These are phyloP conservation scores for Psilocybe sp. DNA, from an alignment of 768 basidiomycete genomes.

Conservation along the genomic window DNA sequence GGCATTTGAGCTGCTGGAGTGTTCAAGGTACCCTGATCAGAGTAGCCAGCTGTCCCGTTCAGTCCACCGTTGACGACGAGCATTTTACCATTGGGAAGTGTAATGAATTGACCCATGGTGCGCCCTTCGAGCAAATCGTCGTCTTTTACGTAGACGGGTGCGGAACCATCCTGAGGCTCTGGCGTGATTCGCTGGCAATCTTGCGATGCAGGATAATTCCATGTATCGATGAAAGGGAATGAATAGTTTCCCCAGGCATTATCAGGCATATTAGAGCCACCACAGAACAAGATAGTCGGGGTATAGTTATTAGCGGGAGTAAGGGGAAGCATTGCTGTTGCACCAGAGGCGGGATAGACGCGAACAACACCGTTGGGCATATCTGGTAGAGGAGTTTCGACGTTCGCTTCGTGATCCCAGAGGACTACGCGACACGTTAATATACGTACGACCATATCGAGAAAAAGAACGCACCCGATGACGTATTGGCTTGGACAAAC, in stretches of 20 bases:
- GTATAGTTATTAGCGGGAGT: constrained; percentile 87
- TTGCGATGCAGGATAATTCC: constrained; percentile 61
- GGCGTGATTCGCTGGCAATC: constrained; percentile 87
- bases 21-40: constrained; percentile 48
- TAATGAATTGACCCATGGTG: constrained; percentile 92
- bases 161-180: constrained; percentile 69
- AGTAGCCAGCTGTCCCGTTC: constrained; percentile 90
- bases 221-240: constrained; percentile 70
- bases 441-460: background rate
- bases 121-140: constrained; percentile 73
- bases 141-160: constrained; percentile 61
- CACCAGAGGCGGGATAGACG: constrained; percentile 89
- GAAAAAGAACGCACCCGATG: constrained; percentile 51
- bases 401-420: constrained; percentile 42
- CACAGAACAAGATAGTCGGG: constrained; percentile 87
- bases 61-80: constrained; percentile 78
- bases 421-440: constrained; percentile 15
- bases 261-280: constrained; percentile 78
- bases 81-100: constrained; percentile 75
- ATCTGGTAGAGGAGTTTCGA: constrained; percentile 60
- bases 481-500: constrained; percentile 81
- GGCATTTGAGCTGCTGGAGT: constrained; percentile 52
- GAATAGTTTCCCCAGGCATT: constrained; percentile 76
- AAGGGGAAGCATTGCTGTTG: constrained; percentile 85
- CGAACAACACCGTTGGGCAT: constrained; percentile 76